phyloP scores from a whole-genome alignment of 1,139 yeast species.

The Scheffersomyces segobiensis region DNA sequence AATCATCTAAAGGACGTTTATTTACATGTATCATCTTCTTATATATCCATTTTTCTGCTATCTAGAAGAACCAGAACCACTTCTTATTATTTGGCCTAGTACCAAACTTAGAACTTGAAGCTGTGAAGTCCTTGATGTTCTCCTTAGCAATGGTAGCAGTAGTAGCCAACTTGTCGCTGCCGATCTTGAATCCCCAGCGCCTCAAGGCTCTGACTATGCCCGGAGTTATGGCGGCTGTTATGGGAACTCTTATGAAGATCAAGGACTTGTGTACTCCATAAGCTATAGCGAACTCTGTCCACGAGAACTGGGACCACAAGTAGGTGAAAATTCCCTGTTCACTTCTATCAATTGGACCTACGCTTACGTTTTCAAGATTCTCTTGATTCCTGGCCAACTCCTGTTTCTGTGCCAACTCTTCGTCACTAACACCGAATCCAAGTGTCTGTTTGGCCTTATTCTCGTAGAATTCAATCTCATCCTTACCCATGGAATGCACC shows the following conservation, averaged over 20 bases:
- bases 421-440: conserved; percentile 53
- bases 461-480: conserved; percentile 67
- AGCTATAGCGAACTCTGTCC: conserved; percentile 81
- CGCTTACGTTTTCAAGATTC: conserved; percentile 18
- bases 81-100: conserved; percentile 48
- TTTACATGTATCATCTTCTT: not conserved
- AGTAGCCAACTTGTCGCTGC: conserved; percentile 45
- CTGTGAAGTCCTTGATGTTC: conserved; percentile 36
- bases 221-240: conserved; percentile 93
- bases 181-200: conserved; percentile 80
- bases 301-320: conserved; percentile 47
- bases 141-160: conserved; percentile 40
- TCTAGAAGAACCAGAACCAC: conserved; percentile 64
- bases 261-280: conserved; percentile 91
- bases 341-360: conserved; percentile 6
- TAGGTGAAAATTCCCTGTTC: conserved; percentile 9
- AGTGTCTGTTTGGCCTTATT: conserved; percentile 57
- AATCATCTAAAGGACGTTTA: not conserved
- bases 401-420: conserved; percentile 37
- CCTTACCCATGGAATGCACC: conserved; percentile 87
- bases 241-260: conserved; percentile 77
- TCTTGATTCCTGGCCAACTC: conserved; percentile 32
- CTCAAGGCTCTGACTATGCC: conserved; percentile 64
- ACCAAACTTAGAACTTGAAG: conserved; percentile 52
- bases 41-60: not conserved